Evolutionary conservation across 768 basidiomycete genomes (phyloP).

Genomic region (Austroboletus festivus): DNA sequence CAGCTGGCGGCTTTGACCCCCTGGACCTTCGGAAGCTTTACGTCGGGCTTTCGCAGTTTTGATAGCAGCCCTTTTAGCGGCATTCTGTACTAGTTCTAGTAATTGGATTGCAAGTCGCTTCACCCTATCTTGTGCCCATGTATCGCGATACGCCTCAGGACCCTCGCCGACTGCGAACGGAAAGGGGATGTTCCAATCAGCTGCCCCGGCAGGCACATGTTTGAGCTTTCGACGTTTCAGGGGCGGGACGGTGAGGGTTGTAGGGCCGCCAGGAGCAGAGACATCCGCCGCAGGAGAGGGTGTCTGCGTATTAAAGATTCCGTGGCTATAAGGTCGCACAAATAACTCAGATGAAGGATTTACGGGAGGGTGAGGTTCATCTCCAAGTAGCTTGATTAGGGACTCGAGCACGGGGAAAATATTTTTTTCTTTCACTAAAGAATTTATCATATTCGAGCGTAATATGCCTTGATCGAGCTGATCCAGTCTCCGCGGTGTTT

Average conservation of each 20-base stretch:
- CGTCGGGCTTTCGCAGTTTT: conserved; percentile 32
- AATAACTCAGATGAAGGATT: conserved; percentile 8
- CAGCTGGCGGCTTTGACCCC: conserved; percentile 31
- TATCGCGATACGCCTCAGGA: conserved; percentile 57
- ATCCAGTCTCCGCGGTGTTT: conserved; percentile 16
- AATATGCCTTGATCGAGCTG: conserved; percentile 41
- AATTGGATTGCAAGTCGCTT: conserved; percentile 62
- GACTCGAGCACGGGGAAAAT: conserved; percentile 63
- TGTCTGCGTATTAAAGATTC: conserved; percentile 2
- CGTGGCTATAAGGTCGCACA: conserved; percentile 21
- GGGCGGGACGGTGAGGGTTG: conserved; percentile 19
- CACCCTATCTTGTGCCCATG: conserved; percentile 64
- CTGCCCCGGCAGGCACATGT: conserved; percentile 74
- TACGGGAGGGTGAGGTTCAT: conserved; percentile 28
- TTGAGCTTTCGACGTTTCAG: conserved; percentile 62
- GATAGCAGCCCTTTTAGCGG: conserved; percentile 58
- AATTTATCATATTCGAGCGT: conserved; percentile 55
- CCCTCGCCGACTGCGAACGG: conserved; percentile 73
- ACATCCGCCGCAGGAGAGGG: not conserved
- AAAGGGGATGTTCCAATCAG: conserved; percentile 81
- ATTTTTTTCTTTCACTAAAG: conserved; percentile 61
- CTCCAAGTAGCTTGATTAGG: conserved; percentile 53
- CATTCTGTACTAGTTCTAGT: conserved; percentile 55
- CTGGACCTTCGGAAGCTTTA: conserved; percentile 24
- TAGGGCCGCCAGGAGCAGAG: not conserved